These are phyloP conservation scores for Gamsiella multidivaricata DNA, from an alignment of 192 early-diverging fungal genomes.

Conservation along the genomic window DNA sequence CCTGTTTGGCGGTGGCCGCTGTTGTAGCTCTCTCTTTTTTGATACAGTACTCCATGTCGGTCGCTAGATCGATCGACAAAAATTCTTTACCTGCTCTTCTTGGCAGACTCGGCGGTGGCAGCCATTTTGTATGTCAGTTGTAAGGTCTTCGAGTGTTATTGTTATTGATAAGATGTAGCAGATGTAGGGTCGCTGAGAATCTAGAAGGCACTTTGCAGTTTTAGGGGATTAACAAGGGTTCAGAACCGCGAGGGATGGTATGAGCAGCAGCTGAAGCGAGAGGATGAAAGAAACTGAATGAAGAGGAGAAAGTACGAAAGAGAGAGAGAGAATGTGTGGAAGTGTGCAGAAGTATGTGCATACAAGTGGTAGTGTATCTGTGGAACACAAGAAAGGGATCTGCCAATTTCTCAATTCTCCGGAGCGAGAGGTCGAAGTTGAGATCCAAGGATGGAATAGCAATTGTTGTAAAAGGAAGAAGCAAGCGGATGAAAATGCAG, in stretches of 20 bases:
- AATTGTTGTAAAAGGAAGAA: neutral
- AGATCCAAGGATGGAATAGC: neutral
- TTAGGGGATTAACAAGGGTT: neutral
- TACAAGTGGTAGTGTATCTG: neutral
- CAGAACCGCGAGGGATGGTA: too few relatives aligned
- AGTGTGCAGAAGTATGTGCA: too few relatives aligned
- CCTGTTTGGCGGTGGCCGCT: too few relatives aligned
- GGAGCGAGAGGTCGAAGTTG: neutral
- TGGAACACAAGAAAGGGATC: constrained; percentile 1
- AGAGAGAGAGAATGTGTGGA: neutral
- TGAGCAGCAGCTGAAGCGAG: too few relatives aligned
- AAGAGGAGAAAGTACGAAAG: neutral
- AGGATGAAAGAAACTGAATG: neutral
- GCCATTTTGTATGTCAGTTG: constrained; percentile 13
- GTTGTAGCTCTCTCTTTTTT: too few relatives aligned
- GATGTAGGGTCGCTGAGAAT: too few relatives aligned
- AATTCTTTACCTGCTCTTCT: constrained; percentile 49
- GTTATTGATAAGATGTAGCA: neutral
- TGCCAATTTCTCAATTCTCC: neutral
- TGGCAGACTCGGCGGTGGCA: constrained; percentile 42
- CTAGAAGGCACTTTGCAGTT: neutral
- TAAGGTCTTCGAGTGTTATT: neutral
- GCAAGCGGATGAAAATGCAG: neutral
- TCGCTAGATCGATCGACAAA: too few relatives aligned
- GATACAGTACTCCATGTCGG: too few relatives aligned